These are phyloP conservation scores for Chalaropsis thielavioides DNA, from an alignment of 2,329 filamentous ascomycete species.

Conservation along the genomic window DNA sequence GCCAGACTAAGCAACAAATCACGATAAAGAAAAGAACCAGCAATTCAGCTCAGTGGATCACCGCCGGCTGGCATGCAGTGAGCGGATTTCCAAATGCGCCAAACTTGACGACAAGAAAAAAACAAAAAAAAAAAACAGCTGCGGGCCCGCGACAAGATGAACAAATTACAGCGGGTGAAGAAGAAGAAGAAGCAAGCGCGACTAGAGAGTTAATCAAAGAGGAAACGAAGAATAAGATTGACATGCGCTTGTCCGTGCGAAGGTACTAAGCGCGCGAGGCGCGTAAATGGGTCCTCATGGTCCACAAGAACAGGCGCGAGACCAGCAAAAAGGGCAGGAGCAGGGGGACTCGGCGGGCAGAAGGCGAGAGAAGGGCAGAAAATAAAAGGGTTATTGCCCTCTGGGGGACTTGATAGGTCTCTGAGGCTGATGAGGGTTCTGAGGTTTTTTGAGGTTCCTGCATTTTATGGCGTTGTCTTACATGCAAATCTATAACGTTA, in stretches of 20 bases:
- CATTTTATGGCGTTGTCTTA: not conserved
- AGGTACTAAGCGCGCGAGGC: not conserved
- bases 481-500: not conserved
- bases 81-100: too few relatives aligned
- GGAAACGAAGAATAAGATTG: not conserved
- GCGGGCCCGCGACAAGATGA: not conserved
- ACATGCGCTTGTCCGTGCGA: not conserved
- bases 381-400: too few relatives aligned
- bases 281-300: not conserved
- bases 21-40: too few relatives aligned
- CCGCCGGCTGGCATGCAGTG: too few relatives aligned
- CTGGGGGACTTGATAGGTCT: too few relatives aligned
- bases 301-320: not conserved
- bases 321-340: not conserved
- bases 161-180: too few relatives aligned
- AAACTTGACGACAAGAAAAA: too few relatives aligned
- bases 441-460: too few relatives aligned
- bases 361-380: not conserved
- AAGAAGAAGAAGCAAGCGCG: not conserved
- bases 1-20: not conserved
- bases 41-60: too few relatives aligned
- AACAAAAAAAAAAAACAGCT: too few relatives aligned
- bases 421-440: too few relatives aligned
- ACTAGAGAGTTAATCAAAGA: not conserved
- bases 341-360: not conserved